These are phyloP conservation scores for Pseudozyma sp. DNA, from an alignment of 1,284 basidiomycete genomes.

Conservation along the genomic window DNA sequence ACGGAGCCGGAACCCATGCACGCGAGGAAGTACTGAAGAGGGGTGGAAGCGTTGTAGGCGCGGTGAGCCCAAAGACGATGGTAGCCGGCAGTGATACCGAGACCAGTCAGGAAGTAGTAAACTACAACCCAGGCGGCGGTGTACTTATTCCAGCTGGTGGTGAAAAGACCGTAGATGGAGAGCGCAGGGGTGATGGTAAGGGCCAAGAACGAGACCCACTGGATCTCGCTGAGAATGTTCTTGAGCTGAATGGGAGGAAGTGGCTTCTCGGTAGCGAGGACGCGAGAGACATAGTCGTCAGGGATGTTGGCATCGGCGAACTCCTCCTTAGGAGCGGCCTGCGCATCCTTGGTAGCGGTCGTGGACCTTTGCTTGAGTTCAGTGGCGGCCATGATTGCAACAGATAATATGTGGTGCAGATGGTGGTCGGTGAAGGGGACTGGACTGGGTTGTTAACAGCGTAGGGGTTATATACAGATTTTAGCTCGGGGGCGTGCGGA, in stretches of 20 bases:
- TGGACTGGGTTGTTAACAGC: too few relatives aligned
- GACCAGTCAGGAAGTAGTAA: conserved; percentile 68
- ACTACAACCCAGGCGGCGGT: conserved; percentile 56
- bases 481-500: not conserved
- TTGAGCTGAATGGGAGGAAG: conserved; percentile 63
- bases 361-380: conserved; percentile 50
- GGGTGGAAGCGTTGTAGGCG: conserved; percentile 59
- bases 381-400: conserved; percentile 32
- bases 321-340: conserved; percentile 53
- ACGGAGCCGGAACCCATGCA: conserved; percentile 67
- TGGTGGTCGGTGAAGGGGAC: conserved; percentile 1
- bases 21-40: conserved; percentile 64
- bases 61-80: conserved; percentile 68
- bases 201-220: conserved; percentile 66
- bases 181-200: conserved; percentile 62
- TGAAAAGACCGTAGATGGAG: conserved; percentile 62
- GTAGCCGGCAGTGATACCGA: conserved; percentile 67
- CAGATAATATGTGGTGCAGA: not conserved
- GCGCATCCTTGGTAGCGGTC: conserved; percentile 39
- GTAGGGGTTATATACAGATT: conserved; percentile 16
- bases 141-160: conserved; percentile 51
- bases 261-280: conserved; percentile 55
- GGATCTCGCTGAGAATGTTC: conserved; percentile 65
- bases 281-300: conserved; percentile 62
- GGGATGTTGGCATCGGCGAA: conserved; percentile 61